Conservation (phyloP, 2,329 filamentous ascomycete genomes). For the Penicillium sp. region DNA sequence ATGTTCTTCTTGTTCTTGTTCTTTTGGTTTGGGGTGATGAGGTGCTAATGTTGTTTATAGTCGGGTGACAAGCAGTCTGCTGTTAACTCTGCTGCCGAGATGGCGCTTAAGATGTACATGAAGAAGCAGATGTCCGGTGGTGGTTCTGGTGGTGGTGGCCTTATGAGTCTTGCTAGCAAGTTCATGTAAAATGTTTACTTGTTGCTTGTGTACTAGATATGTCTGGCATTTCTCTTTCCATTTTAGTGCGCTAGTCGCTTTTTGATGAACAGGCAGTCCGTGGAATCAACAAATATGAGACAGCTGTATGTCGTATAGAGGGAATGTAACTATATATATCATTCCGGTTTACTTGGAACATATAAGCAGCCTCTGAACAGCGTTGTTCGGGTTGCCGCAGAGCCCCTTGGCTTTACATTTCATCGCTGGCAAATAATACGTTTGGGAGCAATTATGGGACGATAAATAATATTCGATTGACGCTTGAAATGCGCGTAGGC, state of each 20-base stretch:
- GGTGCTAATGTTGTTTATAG: constrained; percentile 22
- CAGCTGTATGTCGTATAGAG: not conserved
- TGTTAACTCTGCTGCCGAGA: constrained; percentile 74
- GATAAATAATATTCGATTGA: too few species aligned
- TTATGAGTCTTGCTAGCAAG: constrained; percentile 61
- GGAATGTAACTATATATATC: not conserved
- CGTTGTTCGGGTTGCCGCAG: too few species aligned
- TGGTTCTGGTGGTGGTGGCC: constrained; percentile 48
- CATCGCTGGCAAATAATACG: too few species aligned
- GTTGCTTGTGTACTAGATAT: not conserved
- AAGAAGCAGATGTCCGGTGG: constrained; percentile 61
- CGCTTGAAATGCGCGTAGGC: too few species aligned
- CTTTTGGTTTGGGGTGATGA: not conserved
- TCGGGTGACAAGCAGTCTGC: constrained; percentile 74
- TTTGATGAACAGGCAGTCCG: not conserved
- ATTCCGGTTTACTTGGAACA: not conserved
- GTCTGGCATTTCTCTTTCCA: not conserved
- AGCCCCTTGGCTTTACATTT: too few species aligned
- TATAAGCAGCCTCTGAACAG: not conserved
- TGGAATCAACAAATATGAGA: not conserved
- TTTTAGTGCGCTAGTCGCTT: not conserved
- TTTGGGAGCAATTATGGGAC: too few species aligned
- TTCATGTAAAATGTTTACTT: constrained; percentile 45
- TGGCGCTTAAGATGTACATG: constrained; percentile 87
- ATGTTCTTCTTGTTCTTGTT: constrained; percentile 23